Evolutionary conservation across 2,329 filamentous ascomycete genomes (phyloP).

Genomic region (Biscogniauxia sp.): DNA sequence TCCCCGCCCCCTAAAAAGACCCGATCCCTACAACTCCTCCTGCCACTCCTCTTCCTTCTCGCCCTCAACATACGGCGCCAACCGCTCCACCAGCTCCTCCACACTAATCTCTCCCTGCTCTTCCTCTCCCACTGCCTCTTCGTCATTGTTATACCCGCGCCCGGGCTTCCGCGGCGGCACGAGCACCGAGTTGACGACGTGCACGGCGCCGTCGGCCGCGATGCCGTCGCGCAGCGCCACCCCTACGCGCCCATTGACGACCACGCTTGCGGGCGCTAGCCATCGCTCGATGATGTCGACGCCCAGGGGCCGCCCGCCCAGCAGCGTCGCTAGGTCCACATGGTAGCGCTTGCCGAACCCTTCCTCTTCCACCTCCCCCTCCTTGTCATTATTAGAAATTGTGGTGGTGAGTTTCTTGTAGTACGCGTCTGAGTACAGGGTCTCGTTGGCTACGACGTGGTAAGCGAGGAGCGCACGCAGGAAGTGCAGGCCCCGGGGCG

Average conservation of each 20-base stretch:
- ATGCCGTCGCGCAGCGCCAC: constrained; percentile 69
- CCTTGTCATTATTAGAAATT: not conserved
- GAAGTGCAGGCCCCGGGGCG: constrained; percentile 68
- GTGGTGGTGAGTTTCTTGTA: constrained; percentile 47
- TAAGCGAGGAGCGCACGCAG: constrained; percentile 62
- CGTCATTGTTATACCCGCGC: constrained; percentile 30
- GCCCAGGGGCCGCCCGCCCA: constrained; percentile 63
- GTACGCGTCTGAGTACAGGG: constrained; percentile 73
- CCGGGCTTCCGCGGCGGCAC: constrained; percentile 67
- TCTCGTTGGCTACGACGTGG: constrained; percentile 35
- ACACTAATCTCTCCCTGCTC: constrained; percentile 43
- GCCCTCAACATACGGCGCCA: constrained; percentile 36
- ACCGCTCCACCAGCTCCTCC: constrained; percentile 18
- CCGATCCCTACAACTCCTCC: not conserved
- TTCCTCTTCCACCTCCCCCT: constrained; percentile 28
- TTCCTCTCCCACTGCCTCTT: constrained; percentile 56
- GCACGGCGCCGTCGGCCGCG: constrained; percentile 77
- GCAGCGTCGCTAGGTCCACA: constrained; percentile 69
- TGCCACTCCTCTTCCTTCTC: not conserved
- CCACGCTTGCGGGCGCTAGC: constrained; percentile 61
- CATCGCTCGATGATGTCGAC: constrained; percentile 64
- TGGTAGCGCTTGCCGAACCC: constrained; percentile 52
- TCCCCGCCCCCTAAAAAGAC: no score
- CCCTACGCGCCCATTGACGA: constrained; percentile 69
- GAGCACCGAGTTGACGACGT: constrained; percentile 69